These are phyloP conservation scores for Syzygium jambos DNA, from an alignment of 345 rosid species.

Conservation along the genomic window DNA sequence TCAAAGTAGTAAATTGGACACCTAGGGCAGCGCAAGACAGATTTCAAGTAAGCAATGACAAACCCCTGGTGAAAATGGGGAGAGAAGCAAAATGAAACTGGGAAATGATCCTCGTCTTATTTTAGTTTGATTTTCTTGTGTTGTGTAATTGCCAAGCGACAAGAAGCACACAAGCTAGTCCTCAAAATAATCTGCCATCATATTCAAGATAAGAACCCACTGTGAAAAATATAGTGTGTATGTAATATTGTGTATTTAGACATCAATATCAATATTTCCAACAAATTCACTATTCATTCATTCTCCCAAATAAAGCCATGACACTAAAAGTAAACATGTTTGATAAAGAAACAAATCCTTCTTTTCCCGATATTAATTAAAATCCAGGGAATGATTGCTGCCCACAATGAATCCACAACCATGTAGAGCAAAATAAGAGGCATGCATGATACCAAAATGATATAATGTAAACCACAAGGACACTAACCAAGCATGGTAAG, in stretches of 20 bases:
- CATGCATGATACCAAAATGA: neutral
- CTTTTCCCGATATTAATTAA: neutral
- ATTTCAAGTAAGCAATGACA: neutral
- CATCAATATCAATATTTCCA: neutral
- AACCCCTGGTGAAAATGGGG: neutral
- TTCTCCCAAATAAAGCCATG: neutral
- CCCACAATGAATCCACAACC: neutral
- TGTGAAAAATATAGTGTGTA: neutral
- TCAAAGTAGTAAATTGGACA: neutral
- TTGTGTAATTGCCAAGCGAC: neutral
- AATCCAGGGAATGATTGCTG: neutral
- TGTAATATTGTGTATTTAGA: neutral
- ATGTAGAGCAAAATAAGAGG: neutral
- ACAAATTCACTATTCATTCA: neutral
- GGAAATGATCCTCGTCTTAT: neutral
- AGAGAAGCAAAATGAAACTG: neutral
- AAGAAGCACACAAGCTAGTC: neutral
- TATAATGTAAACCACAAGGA: neutral
- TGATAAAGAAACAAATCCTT: neutral
- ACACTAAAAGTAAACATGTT: neutral
- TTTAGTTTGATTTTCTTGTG: neutral
- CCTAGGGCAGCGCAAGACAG: neutral
- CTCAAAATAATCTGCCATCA: neutral
- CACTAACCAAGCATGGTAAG: conserved; percentile 94
- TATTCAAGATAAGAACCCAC: neutral